phyloP scores from a whole-genome alignment of 2,329 filamentous ascomycete species.

The Talaromyces piceae region DNA sequence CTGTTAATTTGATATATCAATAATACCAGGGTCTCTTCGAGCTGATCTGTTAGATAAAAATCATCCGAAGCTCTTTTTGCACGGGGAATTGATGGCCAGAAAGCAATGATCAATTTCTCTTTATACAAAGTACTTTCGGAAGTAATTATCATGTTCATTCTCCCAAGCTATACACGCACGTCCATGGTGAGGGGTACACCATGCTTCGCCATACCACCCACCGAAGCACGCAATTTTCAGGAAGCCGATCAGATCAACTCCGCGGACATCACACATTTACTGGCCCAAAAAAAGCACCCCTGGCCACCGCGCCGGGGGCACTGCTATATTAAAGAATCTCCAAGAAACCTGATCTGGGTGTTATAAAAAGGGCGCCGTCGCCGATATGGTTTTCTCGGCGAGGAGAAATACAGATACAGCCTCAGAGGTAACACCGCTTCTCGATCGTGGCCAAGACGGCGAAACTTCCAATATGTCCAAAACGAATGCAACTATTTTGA shows the following conservation, averaged over 20 bases:
- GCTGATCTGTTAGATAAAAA: no score
- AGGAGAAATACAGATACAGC: background rate
- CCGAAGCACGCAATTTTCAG: background rate
- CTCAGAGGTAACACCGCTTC: background rate
- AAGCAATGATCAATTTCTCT: no score
- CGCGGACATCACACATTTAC: background rate
- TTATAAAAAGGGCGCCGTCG: background rate
- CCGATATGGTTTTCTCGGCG: background rate
- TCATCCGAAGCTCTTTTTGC: no score
- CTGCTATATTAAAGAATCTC: background rate
- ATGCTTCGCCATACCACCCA: background rate
- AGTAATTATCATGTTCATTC: no score
- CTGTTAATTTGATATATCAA: no score
- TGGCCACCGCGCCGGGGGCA: background rate
- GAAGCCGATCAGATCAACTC: background rate
- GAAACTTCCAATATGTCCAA: background rate
- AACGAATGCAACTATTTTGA: background rate
- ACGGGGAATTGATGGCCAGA: no score
- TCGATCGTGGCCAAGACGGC: background rate
- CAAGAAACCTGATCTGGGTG: background rate
- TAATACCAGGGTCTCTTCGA: no score
- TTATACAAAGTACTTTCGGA: no score
- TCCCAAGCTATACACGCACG: no score
- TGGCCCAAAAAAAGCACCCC: background rate
- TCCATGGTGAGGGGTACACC: background rate